Evolutionary conservation across 176 grass and related monocot genomes (phyloP), one percentile per base, ranked within the genome.

Genomic region (Bromus sterilis): DNA sequence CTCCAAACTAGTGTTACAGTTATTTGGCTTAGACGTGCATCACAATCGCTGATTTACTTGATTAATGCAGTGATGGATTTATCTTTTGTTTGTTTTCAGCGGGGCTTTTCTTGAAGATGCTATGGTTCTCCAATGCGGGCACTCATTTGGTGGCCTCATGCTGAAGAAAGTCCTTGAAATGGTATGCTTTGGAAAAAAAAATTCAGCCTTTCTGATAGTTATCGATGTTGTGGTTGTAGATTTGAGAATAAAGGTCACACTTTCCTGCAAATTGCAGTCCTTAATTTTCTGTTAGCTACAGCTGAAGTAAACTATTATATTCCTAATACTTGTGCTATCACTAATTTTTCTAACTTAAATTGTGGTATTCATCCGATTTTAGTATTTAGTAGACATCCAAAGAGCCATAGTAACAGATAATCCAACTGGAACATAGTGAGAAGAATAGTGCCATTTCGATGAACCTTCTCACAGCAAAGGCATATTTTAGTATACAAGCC

Each of bases 41-140:
- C 20, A 40, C n/a, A 26, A 53, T 41, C 5, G 7, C 36, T 39
- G 6, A 32, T 77, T 11, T 24, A 36, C 25, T 41, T 73, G 32
- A 62, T 79, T 34, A 73, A 51, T 72, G 37, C 25, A 74, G 7
- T 71, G 66, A 78, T 78, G 56, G 26, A 74, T 58, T 81, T 77
- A n/a, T n/a, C n/a, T n/a, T n/a, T n/a, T n/a, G 31, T 57, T 12
- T 85, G 42, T 34, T 74, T 70, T 32, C 64, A 97, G 93, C 61
- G 86, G 93, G 25, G 66, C 86, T 72, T 97, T 97, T 73, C 88
- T 97, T 82, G 93, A 97, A 75, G 93, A 97, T 91, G 93, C 90
- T 24, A 85, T 93, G 86, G 90, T 97, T 82, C 85, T 97, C 9
- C 76, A 89, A 40, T 97, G 93, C 74, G 94, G 94, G 29, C 88